A percentile compares a stretch with the other conserved stretches of the same genome.
Conservation (phyloP, 2,329 filamentous ascomycete species). For the Cytospora piceicola region DNA sequence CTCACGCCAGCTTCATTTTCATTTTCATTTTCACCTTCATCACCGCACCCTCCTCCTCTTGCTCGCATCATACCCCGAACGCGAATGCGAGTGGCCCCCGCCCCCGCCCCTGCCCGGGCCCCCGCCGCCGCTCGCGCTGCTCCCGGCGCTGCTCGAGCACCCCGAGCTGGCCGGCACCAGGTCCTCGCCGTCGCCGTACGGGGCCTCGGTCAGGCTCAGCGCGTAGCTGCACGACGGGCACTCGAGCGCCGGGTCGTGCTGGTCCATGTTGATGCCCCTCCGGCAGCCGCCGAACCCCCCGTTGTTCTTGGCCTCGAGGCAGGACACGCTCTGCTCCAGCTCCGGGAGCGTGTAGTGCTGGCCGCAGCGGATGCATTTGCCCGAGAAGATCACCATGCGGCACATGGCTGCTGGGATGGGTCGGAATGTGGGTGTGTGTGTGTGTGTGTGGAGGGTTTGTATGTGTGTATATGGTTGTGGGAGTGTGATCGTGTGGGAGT, state of each 20-base stretch:
- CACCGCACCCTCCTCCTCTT: slow-evolving; percentile 29
- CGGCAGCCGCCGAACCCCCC: slow-evolving; percentile 50
- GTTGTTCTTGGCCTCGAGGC: slow-evolving; percentile 54
- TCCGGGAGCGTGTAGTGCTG: slow-evolving; percentile 48
- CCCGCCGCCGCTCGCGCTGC: not conserved
- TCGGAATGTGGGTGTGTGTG: not conserved
- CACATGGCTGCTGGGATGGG: slow-evolving; percentile 44
- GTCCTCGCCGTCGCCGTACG: slow-evolving; percentile 42
- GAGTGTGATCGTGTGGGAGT: not conserved
- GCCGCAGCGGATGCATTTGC: slow-evolving; percentile 49
- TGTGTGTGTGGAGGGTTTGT: not conserved
- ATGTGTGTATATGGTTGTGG: not conserved
- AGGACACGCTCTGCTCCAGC: slow-evolving; percentile 51
- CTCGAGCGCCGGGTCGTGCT: slow-evolving; percentile 53
- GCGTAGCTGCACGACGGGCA: slow-evolving; percentile 45
- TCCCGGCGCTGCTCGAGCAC: not conserved
- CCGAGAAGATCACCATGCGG: slow-evolving; percentile 50
- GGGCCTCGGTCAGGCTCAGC: slow-evolving; percentile 33
- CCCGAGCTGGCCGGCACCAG: slow-evolving; percentile 17
- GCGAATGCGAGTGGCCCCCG: slow-evolving; percentile 1
- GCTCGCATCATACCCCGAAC: slow-evolving; percentile 17
- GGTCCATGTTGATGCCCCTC: slow-evolving; percentile 46
- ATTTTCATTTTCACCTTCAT: not conserved
- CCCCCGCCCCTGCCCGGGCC: slow-evolving; percentile 1
- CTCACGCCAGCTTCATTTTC: no score